A percentile compares a stretch with the other conserved stretches of the same genome.
Evolutionary conservation across 2,329 filamentous ascomycete species (phyloP).

Genomic region (Ascochyta viciae-villosae): DNA sequence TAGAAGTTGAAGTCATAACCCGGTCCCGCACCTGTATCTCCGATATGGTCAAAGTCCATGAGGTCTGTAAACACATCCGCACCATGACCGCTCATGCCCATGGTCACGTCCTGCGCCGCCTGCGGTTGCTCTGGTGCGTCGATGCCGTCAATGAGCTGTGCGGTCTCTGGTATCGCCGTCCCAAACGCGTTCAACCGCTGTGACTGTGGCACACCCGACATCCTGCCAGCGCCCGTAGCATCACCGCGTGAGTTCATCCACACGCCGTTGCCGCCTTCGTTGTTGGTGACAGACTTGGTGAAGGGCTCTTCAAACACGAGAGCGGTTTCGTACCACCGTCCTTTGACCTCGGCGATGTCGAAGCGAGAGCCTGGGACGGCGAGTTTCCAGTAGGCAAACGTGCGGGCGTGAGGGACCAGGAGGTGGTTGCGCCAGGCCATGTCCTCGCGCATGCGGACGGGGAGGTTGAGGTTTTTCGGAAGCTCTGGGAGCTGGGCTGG

Average conservation of each 20-base stretch:
- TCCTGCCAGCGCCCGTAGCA: conserved; percentile 33
- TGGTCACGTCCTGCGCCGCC: conserved; percentile 4
- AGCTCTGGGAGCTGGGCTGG: conserved; percentile 41
- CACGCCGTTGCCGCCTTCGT: conserved; percentile 52
- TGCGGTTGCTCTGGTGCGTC: conserved; percentile 38
- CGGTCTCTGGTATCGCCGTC: conserved; percentile 47
- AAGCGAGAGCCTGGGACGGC: conserved; percentile 42
- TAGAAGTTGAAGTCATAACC: conserved; percentile 13
- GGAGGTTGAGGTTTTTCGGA: conserved; percentile 55
- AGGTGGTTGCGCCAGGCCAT: conserved; percentile 56
- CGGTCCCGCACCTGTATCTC: conserved; percentile 1
- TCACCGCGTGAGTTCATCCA: conserved; percentile 59
- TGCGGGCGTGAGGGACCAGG: conserved; percentile 49
- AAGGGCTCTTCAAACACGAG: conserved; percentile 53
- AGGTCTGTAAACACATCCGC: conserved; percentile 14
- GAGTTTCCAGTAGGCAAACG: conserved; percentile 55
- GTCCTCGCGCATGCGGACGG: conserved; percentile 60
- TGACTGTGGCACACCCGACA: conserved; percentile 37
- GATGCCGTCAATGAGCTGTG: conserved; percentile 50
- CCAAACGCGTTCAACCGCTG: conserved; percentile 54
- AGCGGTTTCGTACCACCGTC: conserved; percentile 67
- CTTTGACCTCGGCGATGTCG: conserved; percentile 60
- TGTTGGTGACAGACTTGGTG: conserved; percentile 45
- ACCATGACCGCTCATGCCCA: conserved; percentile 1
- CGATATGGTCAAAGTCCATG: conserved; percentile 15